phyloP scores from a whole-genome alignment of 495 filamentous ascomycete species.

The Immersiella caudata region DNA sequence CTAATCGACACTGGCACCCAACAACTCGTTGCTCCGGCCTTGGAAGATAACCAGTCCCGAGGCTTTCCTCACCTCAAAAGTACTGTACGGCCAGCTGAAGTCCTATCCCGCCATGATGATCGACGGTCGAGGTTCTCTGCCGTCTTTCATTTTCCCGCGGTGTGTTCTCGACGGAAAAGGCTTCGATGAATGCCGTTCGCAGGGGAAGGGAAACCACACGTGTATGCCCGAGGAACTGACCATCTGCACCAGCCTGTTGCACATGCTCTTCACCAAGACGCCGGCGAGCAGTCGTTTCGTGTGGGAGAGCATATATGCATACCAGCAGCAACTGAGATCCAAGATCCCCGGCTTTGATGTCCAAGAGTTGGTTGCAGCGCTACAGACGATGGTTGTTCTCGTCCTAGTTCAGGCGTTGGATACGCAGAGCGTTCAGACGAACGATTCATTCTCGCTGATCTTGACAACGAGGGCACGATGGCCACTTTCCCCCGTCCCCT shows the following conservation, averaged over 20 bases:
- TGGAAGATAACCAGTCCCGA: conserved; percentile 5
- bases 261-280: conserved; percentile 16
- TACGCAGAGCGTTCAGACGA: background rate
- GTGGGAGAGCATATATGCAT: conserved; percentile 12
- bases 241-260: conserved; percentile 8
- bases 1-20: background rate
- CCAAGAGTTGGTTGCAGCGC: background rate
- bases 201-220: conserved; percentile 13
- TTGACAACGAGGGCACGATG: background rate
- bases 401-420: conserved; percentile 5
- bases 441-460: background rate
- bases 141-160: conserved; percentile 13
- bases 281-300: conserved; percentile 9
- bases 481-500: too few relatives aligned
- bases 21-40: background rate
- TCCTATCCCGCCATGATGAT: conserved; percentile 12
- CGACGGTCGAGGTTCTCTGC: conserved; percentile 5
- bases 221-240: conserved; percentile 13
- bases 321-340: background rate
- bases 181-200: background rate
- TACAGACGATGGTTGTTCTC: background rate
- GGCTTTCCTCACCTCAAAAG: conserved; percentile 12
- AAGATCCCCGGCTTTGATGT: background rate
- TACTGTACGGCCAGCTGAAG: conserved; percentile 15
- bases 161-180: conserved; percentile 15